phyloP scores from a whole-genome alignment of 2,329 filamentous ascomycete species.

The Verticillium tricorpus region DNA sequence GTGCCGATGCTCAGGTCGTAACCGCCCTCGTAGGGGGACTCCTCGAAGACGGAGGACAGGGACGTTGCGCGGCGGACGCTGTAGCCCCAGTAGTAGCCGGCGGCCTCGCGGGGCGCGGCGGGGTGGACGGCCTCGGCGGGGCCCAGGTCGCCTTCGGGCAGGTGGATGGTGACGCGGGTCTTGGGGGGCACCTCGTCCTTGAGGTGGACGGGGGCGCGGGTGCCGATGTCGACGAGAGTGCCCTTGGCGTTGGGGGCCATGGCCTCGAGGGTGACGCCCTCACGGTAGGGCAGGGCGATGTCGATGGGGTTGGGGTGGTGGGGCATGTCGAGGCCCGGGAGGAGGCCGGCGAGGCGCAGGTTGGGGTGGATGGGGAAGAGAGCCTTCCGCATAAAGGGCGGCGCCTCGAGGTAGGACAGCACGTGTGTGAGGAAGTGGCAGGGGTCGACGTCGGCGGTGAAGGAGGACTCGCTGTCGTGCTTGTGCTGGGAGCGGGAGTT shows the following conservation, averaged over 20 bases:
- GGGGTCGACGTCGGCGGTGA: slow-evolving; percentile 68
- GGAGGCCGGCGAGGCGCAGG: slow-evolving; percentile 64
- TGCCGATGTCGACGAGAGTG: slow-evolving; percentile 55
- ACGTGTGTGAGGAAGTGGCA: slow-evolving; percentile 77
- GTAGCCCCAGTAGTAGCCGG: slow-evolving; percentile 86
- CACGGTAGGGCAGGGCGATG: slow-evolving; percentile 70
- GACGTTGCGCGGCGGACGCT: slow-evolving; percentile 60
- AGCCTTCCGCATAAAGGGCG: slow-evolving; percentile 71
- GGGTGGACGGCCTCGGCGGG: slow-evolving; percentile 62
- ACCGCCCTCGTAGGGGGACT: slow-evolving; percentile 67
- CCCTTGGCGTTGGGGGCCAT: slow-evolving; percentile 28
- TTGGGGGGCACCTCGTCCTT: slow-evolving; percentile 59
- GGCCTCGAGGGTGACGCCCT: slow-evolving; percentile 62
- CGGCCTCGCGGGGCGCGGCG: slow-evolving; percentile 64
- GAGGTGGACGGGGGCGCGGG: slow-evolving; percentile 52
- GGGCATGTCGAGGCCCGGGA: slow-evolving; percentile 79
- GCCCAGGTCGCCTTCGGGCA: slow-evolving; percentile 45
- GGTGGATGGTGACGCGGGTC: slow-evolving; percentile 69
- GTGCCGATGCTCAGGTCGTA: slow-evolving; percentile 83
- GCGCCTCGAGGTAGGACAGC: slow-evolving; percentile 77
- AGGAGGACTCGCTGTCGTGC: neutral
- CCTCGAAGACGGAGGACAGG: slow-evolving; percentile 72
- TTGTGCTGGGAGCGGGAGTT: neutral
- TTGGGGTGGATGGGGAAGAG: slow-evolving; percentile 79
- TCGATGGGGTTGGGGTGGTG: slow-evolving; percentile 74